Evolutionary conservation across 495 filamentous ascomycete species (phyloP).

Genomic region (Hypomontagnella monticulosa): DNA sequence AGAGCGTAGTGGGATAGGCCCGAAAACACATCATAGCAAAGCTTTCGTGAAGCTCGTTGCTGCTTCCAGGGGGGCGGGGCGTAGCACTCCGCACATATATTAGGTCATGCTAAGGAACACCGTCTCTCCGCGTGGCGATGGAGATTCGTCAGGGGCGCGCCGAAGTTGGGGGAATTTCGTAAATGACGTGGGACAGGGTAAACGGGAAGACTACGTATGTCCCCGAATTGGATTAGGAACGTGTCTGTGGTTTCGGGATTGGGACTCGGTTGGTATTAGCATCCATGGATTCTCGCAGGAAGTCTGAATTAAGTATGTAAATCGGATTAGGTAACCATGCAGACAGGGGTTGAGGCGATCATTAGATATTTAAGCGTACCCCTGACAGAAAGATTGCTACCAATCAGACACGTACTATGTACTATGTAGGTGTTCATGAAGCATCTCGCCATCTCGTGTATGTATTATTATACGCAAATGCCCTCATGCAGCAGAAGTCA

Average conservation of each 20-base stretch:
- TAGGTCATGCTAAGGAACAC: conserved; percentile 32
- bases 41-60: conserved; percentile 33
- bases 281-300: conserved; percentile 7
- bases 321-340: conserved; percentile 11
- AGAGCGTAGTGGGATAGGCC: conserved; percentile 14
- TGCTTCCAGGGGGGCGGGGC: conserved; percentile 42
- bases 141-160: conserved; percentile 1
- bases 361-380: neutral
- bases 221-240: conserved; percentile 20
- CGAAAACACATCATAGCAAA: conserved; percentile 14
- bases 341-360: conserved; percentile 2
- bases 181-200: conserved; percentile 35
- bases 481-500: too few species aligned
- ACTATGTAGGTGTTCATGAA: too few species aligned
- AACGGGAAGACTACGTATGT: conserved; percentile 21
- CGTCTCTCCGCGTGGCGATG: conserved; percentile 32
- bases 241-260: neutral
- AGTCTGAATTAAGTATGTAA: conserved; percentile 7
- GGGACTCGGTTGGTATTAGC: conserved; percentile 20
- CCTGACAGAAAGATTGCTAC: neutral
- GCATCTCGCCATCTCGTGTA: too few species aligned
- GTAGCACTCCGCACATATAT: conserved; percentile 41
- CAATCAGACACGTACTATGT: too few species aligned
- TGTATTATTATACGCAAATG: too few species aligned
- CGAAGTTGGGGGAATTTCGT: conserved; percentile 6